Conservation (phyloP, 2,329 filamentous ascomycete genomes). For the Sphaerulina populicola region DNA sequence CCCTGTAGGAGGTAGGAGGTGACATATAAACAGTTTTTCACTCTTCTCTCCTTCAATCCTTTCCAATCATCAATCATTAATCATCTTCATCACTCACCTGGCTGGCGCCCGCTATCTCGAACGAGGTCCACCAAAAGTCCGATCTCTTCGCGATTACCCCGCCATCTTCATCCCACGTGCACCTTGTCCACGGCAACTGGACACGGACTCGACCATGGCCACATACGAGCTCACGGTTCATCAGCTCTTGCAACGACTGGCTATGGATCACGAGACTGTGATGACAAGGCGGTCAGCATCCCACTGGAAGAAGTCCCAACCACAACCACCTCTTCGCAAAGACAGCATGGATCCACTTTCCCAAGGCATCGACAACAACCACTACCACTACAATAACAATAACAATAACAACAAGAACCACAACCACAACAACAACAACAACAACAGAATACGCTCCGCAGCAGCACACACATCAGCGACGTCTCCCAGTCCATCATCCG, state of each 20-base stretch:
- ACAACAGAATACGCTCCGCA: no score
- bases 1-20: background rate
- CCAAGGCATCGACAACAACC: background rate
- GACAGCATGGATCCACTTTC: conserved; percentile 3
- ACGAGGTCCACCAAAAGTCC: background rate
- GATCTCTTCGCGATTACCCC: background rate
- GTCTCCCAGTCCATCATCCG: no score
- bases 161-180: background rate
- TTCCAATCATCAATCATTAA: background rate
- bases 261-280: conserved; percentile 11
- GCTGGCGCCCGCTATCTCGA: background rate
- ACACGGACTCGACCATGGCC: conserved; percentile 10
- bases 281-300: background rate
- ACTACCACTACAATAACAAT: background rate
- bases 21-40: conserved; percentile 10
- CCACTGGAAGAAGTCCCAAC: background rate
- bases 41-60: background rate
- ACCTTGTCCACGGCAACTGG: background rate
- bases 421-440: no score
- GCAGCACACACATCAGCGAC: no score
- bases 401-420: no score
- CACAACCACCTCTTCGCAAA: conserved; percentile 2
- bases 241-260: conserved; percentile 18
- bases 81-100: background rate
- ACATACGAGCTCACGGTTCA: conserved; percentile 21